Percentiles rank a stretch among this genome's conserved stretches.
These are phyloP conservation scores for Coelastrella sp. DNA, from an alignment of 139 green algal species.

Conservation along the genomic window DNA sequence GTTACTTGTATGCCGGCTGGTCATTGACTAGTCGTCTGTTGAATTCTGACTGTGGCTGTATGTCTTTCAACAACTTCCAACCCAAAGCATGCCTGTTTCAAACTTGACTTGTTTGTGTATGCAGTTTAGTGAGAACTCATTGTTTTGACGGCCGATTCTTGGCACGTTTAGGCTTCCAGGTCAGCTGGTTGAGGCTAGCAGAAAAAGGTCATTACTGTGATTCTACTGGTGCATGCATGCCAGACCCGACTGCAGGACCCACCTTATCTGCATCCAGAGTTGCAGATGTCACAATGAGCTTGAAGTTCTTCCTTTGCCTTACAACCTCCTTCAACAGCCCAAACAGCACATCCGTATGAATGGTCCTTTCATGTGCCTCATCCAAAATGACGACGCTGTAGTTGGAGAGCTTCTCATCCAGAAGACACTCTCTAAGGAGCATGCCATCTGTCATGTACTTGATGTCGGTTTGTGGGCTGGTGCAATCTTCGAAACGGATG, in stretches of 20 bases:
- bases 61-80: no score
- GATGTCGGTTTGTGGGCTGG: slow-evolving; percentile 90
- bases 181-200: no score
- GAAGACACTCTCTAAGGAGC: slow-evolving; percentile 94
- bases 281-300: slow-evolving; percentile 91
- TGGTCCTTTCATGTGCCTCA: slow-evolving; percentile 98
- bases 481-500: slow-evolving; percentile 98
- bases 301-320: slow-evolving; percentile 59
- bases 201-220: slow-evolving; percentile 69
- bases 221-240: slow-evolving; percentile 43
- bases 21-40: no score
- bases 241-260: not conserved
- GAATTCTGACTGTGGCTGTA: no score
- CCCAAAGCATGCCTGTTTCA: no score
- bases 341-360: slow-evolving; percentile 98
- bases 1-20: no score
- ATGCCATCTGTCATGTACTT: slow-evolving; percentile 99
- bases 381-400: slow-evolving; percentile 95
- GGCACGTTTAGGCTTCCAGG: not conserved
- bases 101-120: no score
- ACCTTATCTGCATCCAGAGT: slow-evolving; percentile 96
- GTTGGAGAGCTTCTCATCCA: slow-evolving; percentile 85
- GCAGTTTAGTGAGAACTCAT: no score
- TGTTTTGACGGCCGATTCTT: no score
- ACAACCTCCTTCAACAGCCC: slow-evolving; percentile 93